These are phyloP conservation scores for Colletotrichum camelliae DNA, from an alignment of 2,329 filamentous ascomycete genomes.

Conservation along the genomic window DNA sequence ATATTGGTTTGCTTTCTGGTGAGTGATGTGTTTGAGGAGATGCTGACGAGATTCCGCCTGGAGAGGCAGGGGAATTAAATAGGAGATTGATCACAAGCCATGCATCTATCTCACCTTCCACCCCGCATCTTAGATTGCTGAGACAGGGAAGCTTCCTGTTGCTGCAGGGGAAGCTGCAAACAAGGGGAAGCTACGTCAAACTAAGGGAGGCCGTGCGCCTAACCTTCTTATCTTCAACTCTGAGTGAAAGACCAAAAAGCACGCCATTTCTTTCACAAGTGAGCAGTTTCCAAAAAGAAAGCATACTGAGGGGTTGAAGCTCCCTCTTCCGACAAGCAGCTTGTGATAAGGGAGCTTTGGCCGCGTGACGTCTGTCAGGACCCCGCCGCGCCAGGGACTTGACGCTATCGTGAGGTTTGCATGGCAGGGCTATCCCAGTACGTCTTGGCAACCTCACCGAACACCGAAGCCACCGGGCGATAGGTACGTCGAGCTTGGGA, in stretches of 20 bases:
- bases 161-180: neutral
- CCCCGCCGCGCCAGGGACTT: neutral
- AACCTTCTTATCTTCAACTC: neutral
- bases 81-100: neutral
- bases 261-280: neutral
- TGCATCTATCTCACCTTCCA: neutral
- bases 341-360: neutral
- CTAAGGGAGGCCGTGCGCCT: neutral
- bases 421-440: neutral
- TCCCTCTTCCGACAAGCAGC: neutral
- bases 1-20: neutral
- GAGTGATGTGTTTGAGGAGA: neutral
- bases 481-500: neutral
- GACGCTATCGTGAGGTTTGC: neutral
- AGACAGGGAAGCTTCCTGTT: neutral
- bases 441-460: neutral
- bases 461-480: neutral
- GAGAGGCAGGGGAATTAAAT: neutral
- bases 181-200: neutral
- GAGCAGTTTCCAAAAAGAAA: neutral
- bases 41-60: fast-evolving
- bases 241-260: neutral
- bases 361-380: neutral
- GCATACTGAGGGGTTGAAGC: neutral
- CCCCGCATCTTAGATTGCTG: neutral